These are phyloP conservation scores for Diaporthe humulicola DNA, from an alignment of 2,329 filamentous ascomycete species.

Conservation along the genomic window DNA sequence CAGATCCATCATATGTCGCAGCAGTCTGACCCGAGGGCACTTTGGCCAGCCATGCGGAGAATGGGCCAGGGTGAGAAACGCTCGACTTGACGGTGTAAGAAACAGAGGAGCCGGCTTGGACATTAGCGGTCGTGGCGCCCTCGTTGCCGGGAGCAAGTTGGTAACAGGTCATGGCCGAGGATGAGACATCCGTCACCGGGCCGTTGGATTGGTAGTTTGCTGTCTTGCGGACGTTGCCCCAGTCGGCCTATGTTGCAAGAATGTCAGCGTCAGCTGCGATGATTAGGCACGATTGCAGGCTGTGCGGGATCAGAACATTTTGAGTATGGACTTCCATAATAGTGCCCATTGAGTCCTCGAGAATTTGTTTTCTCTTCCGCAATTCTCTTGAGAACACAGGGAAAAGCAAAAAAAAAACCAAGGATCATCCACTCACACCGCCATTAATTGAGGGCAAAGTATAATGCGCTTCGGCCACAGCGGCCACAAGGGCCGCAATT, in stretches of 20 bases:
- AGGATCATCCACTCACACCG: not conserved
- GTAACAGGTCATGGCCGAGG: constrained; percentile 64
- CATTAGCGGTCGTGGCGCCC: constrained; percentile 55
- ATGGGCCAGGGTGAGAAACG: constrained; percentile 57
- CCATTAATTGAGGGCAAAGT: constrained; percentile 29
- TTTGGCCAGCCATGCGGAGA: constrained; percentile 57
- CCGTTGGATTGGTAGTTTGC: constrained; percentile 64
- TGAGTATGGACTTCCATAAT: no score
- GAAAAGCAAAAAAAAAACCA: not conserved
- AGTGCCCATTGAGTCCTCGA: not conserved
- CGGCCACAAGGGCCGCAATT: constrained; percentile 9
- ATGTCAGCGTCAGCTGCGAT: not conserved
- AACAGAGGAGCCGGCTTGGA: constrained; percentile 59
- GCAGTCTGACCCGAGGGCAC: constrained; percentile 54
- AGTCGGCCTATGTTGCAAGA: constrained; percentile 48
- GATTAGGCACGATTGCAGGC: not conserved
- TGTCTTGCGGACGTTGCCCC: constrained; percentile 62
- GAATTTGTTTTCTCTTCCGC: not conserved
- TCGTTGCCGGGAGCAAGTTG: constrained; percentile 56
- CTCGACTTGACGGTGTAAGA: constrained; percentile 58
- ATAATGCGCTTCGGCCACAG: constrained; percentile 23
- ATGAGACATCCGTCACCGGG: constrained; percentile 62
- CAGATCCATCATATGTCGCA: constrained; percentile 53
- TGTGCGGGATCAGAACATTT: no score
- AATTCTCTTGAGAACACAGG: not conserved